Percentiles rank a stretch among this genome's conserved stretches.
These are phyloP conservation scores for Cyclotella atomus DNA, from an alignment of 108 stramenopile genomes.

Conservation along the genomic window DNA sequence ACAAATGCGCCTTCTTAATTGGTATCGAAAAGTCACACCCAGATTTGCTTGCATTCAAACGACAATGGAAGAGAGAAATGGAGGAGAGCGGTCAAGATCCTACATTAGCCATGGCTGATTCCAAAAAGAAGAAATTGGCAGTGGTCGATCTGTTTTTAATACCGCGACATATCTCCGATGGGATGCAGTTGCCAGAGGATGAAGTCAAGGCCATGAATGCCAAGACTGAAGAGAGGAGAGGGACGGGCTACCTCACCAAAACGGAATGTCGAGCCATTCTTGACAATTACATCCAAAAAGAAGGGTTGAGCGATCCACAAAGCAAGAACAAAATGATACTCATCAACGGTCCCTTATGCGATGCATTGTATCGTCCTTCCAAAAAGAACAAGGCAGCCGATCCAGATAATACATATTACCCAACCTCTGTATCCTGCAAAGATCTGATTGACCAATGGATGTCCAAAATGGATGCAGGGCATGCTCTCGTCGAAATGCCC, in stretches of 20 bases:
- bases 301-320: conserved; percentile 50
- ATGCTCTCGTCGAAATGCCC: conserved; percentile 83
- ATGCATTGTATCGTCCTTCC: conserved; percentile 61
- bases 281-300: conserved; percentile 62
- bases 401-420: conserved; percentile 21
- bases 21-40: conserved; percentile 53
- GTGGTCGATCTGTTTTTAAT: conserved; percentile 69
- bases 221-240: conserved; percentile 72
- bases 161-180: conserved; percentile 56
- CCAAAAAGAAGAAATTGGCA: conserved; percentile 50
- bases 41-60: conserved; percentile 43
- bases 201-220: conserved; percentile 78
- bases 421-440: conserved; percentile 58
- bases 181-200: conserved; percentile 62
- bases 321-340: conserved; percentile 38
- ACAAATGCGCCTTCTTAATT: conserved; percentile 62
- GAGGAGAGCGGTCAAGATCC: conserved; percentile 24
- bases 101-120: conserved; percentile 5
- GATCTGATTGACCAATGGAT: conserved; percentile 62
- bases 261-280: conserved; percentile 72
- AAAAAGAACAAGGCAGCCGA: conserved; percentile 46
- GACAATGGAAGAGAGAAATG: conserved; percentile 38
- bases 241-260: conserved; percentile 77
- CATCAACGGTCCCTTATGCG: conserved; percentile 81
- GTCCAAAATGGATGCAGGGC: conserved; percentile 60